Base-by-base conservation (phyloP, 2,329 filamentous ascomycete genomes). In the Fusarium transvaalense region DNA sequence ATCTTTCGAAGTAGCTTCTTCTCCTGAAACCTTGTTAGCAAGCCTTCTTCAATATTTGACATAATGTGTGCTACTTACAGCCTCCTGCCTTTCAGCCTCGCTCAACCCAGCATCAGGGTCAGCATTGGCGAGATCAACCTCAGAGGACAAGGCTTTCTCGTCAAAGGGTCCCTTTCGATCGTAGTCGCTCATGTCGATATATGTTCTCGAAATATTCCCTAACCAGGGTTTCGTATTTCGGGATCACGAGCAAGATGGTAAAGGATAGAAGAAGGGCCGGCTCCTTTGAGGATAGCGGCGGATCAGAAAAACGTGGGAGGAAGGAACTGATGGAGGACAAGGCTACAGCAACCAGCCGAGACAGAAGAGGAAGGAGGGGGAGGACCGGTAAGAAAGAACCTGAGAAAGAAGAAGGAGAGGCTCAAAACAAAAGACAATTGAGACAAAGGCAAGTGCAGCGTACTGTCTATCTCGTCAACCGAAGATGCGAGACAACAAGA, bases 31-130 rank as follows among this genome's bases (percentile, higher is more conserved):
- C 4, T 27, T 25, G 50, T 74, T 21, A 74, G 56, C 50, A 35
- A 7, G 56, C 13, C 2, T 5, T 46, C 5, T 29, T 29, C 17
- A 43, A 43, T 38, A 27, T 17, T 13, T 55, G 31, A 50, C 17
- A 19, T 37, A 34, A 42, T 3, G 37, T 34, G 41, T 52, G n/a
- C 21, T 19, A 78, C 86, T 67, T 79, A 92, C 91, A 72, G 88
- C 85, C 48, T 79, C 83, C 27, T 85, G 85, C 68, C 81, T 85
- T 75, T 93, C 91, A 66, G 88, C 88, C 2, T 85, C 85, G 38
- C 84, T 89, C 70, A 92, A 78, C 10, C 88, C 87, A 47, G 85
- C 89, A 78, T 93, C 91, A 9, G 80, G 80, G 53, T 82, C 79
- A 27, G 41, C 12, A 31, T 27, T 46, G 25, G 74, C 58, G 14